Conservation (phyloP, 129 eudicot genomes). For the carrot (Daucus carota) region DNA sequence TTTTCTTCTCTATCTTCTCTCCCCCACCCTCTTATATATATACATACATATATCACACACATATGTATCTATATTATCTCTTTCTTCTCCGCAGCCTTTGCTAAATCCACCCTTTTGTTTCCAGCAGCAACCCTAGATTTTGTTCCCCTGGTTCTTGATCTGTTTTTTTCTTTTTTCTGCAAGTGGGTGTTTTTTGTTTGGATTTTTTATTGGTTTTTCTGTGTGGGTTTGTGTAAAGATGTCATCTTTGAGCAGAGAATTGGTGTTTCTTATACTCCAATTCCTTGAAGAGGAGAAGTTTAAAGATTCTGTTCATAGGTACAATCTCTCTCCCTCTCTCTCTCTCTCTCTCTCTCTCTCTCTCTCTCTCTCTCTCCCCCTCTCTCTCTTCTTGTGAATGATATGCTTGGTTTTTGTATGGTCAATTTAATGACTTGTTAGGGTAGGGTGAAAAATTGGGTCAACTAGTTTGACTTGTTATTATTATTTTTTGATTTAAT, state of each 20-base stretch:
- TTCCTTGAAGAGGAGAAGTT: conserved; percentile 91
- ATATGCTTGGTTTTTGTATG: background rate
- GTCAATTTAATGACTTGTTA: background rate
- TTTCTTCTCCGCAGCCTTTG: conserved; percentile 24
- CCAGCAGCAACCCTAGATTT: conserved; percentile 34
- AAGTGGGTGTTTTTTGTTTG: background rate
- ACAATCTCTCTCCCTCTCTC: conserved; percentile 6
- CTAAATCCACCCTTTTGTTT: conserved; percentile 20
- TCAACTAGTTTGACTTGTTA: background rate
- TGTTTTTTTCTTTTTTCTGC: background rate
- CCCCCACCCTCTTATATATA: background rate
- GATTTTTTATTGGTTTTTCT: background rate
- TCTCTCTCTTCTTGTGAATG: background rate
- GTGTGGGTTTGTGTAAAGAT: conserved; percentile 15
- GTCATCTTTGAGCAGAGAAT: conserved; percentile 87
- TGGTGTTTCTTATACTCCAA: conserved; percentile 83
- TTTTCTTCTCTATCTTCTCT: conserved; percentile 16
- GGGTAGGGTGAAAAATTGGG: background rate
- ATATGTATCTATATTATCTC: conserved; percentile 2
- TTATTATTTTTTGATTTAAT: background rate
- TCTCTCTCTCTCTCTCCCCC: background rate
- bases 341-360: background rate
- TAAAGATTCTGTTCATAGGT: conserved; percentile 90
- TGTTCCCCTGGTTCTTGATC: background rate
- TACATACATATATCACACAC: background rate